phyloP scores from a whole-genome alignment of 106 monocot genomes.

The Hemerocallis citrina region DNA sequence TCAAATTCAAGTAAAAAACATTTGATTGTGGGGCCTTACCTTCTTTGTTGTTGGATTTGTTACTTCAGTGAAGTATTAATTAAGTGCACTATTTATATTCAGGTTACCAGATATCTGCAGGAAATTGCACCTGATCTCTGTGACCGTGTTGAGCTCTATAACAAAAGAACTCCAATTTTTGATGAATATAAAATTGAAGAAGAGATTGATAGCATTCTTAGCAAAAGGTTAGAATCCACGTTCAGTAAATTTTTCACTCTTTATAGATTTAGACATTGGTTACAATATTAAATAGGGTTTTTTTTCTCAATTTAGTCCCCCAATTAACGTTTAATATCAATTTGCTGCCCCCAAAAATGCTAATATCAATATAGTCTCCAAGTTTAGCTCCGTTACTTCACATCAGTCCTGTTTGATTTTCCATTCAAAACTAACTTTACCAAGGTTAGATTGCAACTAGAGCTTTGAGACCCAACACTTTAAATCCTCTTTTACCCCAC shows the following conservation, averaged over 20 bases:
- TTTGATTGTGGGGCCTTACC: background rate
- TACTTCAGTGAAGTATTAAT: background rate
- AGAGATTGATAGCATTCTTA: conserved; percentile 79
- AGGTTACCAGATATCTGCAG: conserved; percentile 91
- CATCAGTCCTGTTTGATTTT: too few relatives aligned
- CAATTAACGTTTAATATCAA: too few relatives aligned
- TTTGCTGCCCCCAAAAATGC: too few relatives aligned
- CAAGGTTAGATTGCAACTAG: too few relatives aligned
- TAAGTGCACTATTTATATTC: conserved; percentile 13
- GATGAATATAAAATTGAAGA: conserved; percentile 94
- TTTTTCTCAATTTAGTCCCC: too few relatives aligned
- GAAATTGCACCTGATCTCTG: conserved; percentile 92
- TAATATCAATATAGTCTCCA: too few relatives aligned
- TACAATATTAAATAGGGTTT: too few relatives aligned
- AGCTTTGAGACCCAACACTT: too few relatives aligned
- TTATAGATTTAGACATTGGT: background rate
- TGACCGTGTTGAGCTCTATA: conserved; percentile 62
- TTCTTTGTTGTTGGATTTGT: too few relatives aligned
- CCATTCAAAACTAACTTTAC: too few relatives aligned
- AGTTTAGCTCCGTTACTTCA: too few relatives aligned
- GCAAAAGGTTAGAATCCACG: conserved; percentile 57
- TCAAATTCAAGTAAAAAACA: background rate
- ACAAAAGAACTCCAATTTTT: conserved; percentile 76
- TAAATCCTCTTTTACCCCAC: too few relatives aligned
- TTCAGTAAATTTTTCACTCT: background rate